These are phyloP conservation scores for Penicillium coprophilum DNA, from an alignment of 495 filamentous ascomycete genomes.

Conservation along the genomic window DNA sequence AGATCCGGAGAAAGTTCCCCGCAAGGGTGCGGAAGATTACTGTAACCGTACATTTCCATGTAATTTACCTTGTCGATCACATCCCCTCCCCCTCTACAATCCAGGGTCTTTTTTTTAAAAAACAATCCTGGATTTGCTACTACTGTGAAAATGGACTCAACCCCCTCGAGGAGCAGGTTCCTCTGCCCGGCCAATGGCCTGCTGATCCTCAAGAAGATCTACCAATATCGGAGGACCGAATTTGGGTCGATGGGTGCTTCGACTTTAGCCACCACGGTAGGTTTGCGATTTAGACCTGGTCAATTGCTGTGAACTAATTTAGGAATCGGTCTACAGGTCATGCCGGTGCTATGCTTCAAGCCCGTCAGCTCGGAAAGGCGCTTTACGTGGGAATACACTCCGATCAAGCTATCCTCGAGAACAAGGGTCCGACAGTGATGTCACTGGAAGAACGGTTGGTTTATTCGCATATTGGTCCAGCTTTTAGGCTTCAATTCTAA, in stretches of 20 bases:
- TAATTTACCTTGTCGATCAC: constrained; percentile 11
- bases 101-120: constrained; percentile 1
- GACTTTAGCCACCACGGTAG: constrained; percentile 97
- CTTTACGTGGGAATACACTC: constrained; percentile 91
- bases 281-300: constrained; percentile 9
- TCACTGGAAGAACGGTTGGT: constrained; percentile 77
- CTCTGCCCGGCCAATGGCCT: constrained; percentile 59
- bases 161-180: constrained; percentile 37
- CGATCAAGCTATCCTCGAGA: constrained; percentile 88
- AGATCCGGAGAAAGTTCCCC: constrained; percentile 23
- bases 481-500: constrained; percentile 23
- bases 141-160: constrained; percentile 16
- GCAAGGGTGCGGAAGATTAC: constrained; percentile 13
- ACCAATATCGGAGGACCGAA: constrained; percentile 63
- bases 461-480: not conserved
- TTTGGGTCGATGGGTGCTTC: constrained; percentile 99
- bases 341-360: constrained; percentile 94
- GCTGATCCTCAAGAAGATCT: constrained; percentile 64
- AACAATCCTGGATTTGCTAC: not conserved
- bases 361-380: constrained; percentile 79
- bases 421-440: constrained; percentile 99
- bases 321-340: constrained; percentile 60
- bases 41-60: constrained; percentile 1
- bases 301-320: constrained; percentile 8
- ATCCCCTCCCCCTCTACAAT: constrained; percentile 4